A percentile compares a stretch with the other conserved stretches of the same genome.
Evolutionary conservation across 495 filamentous ascomycete species (phyloP).

Genomic region (Talaromyces wortmannii): DNA sequence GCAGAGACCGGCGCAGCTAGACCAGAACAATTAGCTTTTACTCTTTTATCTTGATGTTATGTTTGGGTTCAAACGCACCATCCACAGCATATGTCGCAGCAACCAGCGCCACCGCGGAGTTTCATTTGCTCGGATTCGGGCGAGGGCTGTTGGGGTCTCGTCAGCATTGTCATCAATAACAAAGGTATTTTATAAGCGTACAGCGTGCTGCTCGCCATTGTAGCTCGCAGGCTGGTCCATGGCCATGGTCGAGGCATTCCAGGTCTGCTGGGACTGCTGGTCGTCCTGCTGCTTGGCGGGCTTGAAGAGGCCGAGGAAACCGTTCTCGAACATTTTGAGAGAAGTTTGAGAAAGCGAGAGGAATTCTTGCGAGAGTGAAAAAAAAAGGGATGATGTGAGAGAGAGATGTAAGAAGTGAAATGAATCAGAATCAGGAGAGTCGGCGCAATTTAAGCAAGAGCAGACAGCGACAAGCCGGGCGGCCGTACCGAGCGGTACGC

Average conservation of each 20-base stretch:
- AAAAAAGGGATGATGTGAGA: not conserved
- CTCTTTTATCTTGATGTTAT: too few species aligned
- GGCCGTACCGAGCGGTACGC: too few species aligned
- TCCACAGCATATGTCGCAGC: conserved; percentile 37
- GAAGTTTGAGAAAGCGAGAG: not conserved
- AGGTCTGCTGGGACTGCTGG: conserved; percentile 11
- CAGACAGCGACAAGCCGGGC: too few species aligned
- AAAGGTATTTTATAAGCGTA: too few species aligned
- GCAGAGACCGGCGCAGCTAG: conserved; percentile 34
- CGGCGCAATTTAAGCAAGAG: too few species aligned
- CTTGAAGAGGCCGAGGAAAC: conserved; percentile 24
- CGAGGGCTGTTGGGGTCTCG: conserved; percentile 16
- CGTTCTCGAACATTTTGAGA: conserved; percentile 29
- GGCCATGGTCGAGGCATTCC: conserved; percentile 23
- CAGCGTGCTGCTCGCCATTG: not conserved
- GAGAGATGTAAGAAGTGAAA: not conserved
- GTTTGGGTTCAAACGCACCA: too few species aligned
- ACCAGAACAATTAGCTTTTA: too few species aligned
- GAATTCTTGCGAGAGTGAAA: not conserved
- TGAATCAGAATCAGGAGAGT: too few species aligned
- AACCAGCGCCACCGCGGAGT: conserved; percentile 33
- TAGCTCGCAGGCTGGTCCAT: conserved; percentile 29
- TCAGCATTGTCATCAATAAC: not conserved
- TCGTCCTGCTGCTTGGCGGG: conserved; percentile 24
- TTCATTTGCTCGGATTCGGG: conserved; percentile 29